Conservation (phyloP, 78 protist species). For the Dictyostelium intermedium region DNA sequence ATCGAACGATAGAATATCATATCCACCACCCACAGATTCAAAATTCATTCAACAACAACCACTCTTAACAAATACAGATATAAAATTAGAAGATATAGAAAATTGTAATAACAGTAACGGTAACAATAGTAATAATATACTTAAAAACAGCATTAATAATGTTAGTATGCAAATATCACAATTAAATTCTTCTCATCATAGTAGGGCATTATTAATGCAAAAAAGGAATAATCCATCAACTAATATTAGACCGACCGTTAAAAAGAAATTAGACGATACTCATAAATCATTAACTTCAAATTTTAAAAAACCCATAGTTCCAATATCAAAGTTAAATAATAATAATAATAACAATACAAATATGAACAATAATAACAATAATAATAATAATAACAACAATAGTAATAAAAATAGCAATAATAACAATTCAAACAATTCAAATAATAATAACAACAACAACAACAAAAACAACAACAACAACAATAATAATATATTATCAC, state of each 20-base stretch:
- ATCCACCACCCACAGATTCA: not conserved
- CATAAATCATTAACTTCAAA: not conserved
- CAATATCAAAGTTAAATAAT: not conserved
- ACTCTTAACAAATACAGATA: not conserved
- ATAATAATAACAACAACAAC: not conserved
- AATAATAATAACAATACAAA: not conserved
- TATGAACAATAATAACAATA: not conserved
- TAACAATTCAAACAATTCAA: not conserved
- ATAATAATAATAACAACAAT: not conserved
- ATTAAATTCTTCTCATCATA: not conserved
- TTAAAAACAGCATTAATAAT: conserved; percentile 1
- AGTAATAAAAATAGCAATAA: not conserved
- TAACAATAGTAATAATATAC: not conserved
- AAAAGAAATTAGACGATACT: not conserved
- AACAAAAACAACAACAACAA: not conserved
- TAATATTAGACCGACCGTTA: not conserved
- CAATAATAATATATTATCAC: not conserved
- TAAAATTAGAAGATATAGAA: not conserved
- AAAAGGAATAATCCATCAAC: not conserved
- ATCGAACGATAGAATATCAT: not conserved
- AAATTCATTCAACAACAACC: conserved; percentile 14
- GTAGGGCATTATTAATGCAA: conserved; percentile 2
- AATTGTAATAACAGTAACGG: not conserved
- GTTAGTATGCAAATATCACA: not conserved
- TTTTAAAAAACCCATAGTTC: not conserved